phyloP scores from a whole-genome alignment of 2,329 filamentous ascomycete species.

The Nemania sp. region DNA sequence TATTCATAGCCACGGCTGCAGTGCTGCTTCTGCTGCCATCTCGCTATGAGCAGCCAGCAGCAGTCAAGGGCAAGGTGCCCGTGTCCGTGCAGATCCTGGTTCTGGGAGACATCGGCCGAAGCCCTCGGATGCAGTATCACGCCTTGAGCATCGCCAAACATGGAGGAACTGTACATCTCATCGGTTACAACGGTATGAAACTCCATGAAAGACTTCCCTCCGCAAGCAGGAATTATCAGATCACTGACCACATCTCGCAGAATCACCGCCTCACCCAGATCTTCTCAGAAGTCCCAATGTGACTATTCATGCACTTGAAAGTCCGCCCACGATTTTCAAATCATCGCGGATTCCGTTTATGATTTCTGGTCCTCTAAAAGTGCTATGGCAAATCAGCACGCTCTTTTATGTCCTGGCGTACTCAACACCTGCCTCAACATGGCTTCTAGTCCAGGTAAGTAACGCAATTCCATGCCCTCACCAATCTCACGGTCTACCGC shows the following conservation, averaged over 20 bases:
- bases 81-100: constrained; percentile 77
- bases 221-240: neutral
- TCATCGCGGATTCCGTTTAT: constrained; percentile 76
- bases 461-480: neutral
- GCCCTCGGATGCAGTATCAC: constrained; percentile 98
- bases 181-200: constrained; percentile 78
- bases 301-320: constrained; percentile 68
- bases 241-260: constrained; percentile 44
- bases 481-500: no score
- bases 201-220: neutral
- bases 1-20: constrained; percentile 38
- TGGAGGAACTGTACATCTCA: constrained; percentile 77
- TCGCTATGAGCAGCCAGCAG: constrained; percentile 43
- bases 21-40: constrained; percentile 42
- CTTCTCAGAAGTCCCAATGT: constrained; percentile 71
- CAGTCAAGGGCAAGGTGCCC: constrained; percentile 29
- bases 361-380: constrained; percentile 79
- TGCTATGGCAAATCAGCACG: constrained; percentile 76
- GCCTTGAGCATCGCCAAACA: constrained; percentile 86
- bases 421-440: constrained; percentile 71
- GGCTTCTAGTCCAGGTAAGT: constrained; percentile 79
- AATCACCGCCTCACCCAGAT: constrained; percentile 80
- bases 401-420: constrained; percentile 76
- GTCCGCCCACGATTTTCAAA: constrained; percentile 68
- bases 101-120: constrained; percentile 91